Conservation (phyloP, 73 alveolate genomes). For the Effrenium voratum region DNA sequence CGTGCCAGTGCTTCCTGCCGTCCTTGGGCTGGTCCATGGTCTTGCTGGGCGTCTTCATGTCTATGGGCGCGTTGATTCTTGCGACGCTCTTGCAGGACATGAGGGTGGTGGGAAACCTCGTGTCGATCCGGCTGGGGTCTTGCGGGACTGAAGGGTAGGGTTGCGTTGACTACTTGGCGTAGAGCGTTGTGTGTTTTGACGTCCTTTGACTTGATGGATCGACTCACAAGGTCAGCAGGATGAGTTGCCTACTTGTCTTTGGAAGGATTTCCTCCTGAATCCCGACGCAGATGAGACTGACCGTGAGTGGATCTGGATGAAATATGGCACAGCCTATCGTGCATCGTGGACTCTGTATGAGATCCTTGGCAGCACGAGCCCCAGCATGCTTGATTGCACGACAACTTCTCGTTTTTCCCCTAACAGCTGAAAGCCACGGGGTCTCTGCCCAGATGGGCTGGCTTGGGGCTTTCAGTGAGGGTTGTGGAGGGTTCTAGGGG, state of each 20-base stretch:
- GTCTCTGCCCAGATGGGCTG: no score
- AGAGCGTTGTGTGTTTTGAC: not conserved
- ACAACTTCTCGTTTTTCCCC: no score
- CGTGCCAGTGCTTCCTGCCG: constrained; percentile 81
- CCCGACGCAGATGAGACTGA: not conserved
- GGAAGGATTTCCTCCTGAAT: constrained; percentile 41
- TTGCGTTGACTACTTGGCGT: not conserved
- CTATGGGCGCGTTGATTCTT: constrained; percentile 73
- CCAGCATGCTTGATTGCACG: no score
- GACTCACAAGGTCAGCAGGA: not conserved
- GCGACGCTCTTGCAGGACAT: constrained; percentile 82
- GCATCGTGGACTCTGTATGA: constrained; percentile 52
- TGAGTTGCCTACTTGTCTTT: not conserved
- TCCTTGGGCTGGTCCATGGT: constrained; percentile 79
- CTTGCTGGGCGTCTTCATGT: constrained; percentile 49
- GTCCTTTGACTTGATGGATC: not conserved
- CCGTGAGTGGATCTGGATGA: constrained; percentile 73
- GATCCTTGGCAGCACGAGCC: not conserved
- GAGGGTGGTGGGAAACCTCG: no score
- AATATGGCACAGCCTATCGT: constrained; percentile 63
- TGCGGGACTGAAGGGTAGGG: no score
- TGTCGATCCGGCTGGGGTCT: no score
- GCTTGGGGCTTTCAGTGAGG: no score
- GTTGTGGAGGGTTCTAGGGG: no score
- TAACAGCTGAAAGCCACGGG: no score